phyloP scores from a whole-genome alignment of 306 rosid genomes.

The Quillaja saponaria region DNA sequence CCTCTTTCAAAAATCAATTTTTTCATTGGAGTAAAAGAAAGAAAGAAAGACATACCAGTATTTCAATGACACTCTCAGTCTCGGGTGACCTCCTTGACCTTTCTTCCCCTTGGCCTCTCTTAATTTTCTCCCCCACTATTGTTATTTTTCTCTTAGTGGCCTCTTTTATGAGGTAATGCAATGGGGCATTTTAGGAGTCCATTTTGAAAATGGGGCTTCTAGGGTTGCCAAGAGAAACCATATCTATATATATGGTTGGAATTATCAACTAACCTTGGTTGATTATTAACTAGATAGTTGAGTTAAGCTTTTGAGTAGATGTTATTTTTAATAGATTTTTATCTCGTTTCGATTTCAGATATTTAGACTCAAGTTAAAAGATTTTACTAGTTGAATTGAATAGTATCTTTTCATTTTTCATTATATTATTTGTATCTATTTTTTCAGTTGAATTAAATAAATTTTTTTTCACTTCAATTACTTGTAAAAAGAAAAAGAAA shows the following conservation, averaged over 20 bases:
- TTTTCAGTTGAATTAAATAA: too few species aligned
- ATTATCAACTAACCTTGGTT: conserved; percentile 45
- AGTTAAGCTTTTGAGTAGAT: conserved; percentile 27
- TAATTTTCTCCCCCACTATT: background rate
- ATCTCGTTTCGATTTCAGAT: too few species aligned
- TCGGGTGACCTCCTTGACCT: conserved; percentile 32
- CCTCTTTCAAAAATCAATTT: conserved; percentile 41
- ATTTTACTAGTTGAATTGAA: too few species aligned
- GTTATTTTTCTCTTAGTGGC: background rate
- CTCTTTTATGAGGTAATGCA: background rate
- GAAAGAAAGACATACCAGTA: conserved; percentile 38
- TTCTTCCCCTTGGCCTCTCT: background rate
- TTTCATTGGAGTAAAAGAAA: conserved; percentile 30
- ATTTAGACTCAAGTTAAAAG: too few species aligned
- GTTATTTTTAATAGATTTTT: background rate
- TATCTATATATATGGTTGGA: conserved; percentile 23
- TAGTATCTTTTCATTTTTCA: too few species aligned
- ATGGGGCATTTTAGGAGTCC: background rate
- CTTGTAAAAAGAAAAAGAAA: background rate
- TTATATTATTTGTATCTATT: too few species aligned
- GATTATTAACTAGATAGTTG: conserved; percentile 38
- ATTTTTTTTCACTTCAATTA: too few species aligned
- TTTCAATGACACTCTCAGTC: background rate
- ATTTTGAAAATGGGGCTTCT: conserved; percentile 27
- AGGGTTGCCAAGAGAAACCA: conserved; percentile 15